Conservation (phyloP, 768 basidiomycete species). For the Brasilioporus rufonigricans region DNA sequence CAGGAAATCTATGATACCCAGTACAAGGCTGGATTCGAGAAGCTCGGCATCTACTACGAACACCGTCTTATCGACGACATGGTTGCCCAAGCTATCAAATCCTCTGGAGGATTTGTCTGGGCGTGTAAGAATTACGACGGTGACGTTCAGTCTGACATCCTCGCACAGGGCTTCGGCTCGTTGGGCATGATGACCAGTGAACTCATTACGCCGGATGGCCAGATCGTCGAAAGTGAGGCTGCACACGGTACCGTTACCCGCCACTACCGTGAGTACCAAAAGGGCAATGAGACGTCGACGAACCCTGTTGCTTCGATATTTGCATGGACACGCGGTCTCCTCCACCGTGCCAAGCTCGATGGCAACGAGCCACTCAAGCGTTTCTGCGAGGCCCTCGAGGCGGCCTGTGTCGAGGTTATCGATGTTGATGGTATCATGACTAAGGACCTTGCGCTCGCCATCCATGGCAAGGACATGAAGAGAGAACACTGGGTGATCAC, state of each 20-base stretch:
- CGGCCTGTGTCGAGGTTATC: slow-evolving; percentile 86
- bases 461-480: slow-evolving; percentile 88
- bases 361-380: slow-evolving; percentile 65
- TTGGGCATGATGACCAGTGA: slow-evolving; percentile 99
- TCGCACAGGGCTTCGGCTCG: slow-evolving; percentile 95
- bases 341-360: slow-evolving; percentile 93
- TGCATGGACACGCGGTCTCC: slow-evolving; percentile 94
- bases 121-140: slow-evolving; percentile 81
- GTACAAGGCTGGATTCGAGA: slow-evolving; percentile 72
- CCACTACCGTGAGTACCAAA: slow-evolving; percentile 96
- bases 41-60: slow-evolving; percentile 81
- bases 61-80: slow-evolving; percentile 97
- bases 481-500: slow-evolving; percentile 98
- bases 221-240: slow-evolving; percentile 91
- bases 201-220: slow-evolving; percentile 91
- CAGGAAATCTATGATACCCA: slow-evolving; percentile 88
- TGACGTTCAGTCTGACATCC: slow-evolving; percentile 87
- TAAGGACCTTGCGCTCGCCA: slow-evolving; percentile 93
- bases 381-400: slow-evolving; percentile 83
- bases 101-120: slow-evolving; percentile 87
- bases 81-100: slow-evolving; percentile 98
- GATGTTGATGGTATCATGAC: slow-evolving; percentile 92
- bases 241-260: slow-evolving; percentile 97
- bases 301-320: slow-evolving; percentile 99
- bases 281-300: slow-evolving; percentile 96